Evolutionary conservation across 129 eudicot species (phyloP).

Genomic region (Lactuca saligna): DNA sequence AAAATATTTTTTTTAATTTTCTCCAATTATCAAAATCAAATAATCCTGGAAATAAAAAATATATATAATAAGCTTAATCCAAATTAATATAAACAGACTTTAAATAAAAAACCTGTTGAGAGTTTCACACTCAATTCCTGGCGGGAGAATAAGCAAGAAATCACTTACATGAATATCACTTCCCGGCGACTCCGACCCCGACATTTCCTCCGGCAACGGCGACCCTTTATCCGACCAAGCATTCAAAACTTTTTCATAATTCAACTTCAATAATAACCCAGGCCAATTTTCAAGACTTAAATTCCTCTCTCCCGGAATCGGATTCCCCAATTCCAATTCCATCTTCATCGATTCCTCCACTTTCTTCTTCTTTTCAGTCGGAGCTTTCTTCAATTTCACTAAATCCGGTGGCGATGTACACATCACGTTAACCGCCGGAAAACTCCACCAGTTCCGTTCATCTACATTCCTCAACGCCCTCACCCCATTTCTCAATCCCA

Average conservation of each 20-base stretch:
- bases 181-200: constrained; percentile 51
- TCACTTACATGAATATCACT: constrained; percentile 60
- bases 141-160: constrained; percentile 2
- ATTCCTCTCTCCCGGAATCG: constrained; percentile 16
- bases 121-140: neutral
- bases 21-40: no score
- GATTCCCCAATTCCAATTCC: constrained; percentile 27
- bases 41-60: no score
- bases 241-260: constrained; percentile 53
- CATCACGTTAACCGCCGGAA: constrained; percentile 49
- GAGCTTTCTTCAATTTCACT: constrained; percentile 26
- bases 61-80: no score
- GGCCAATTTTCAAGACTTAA: constrained; percentile 30
- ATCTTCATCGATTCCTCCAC: constrained; percentile 31
- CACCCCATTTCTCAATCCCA: constrained; percentile 58
- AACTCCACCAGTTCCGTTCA: constrained; percentile 67
- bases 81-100: no score
- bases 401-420: constrained; percentile 39
- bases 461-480: constrained; percentile 49
- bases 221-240: constrained; percentile 69
- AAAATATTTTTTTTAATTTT: no score
- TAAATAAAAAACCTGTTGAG: no score
- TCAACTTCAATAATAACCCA: constrained; percentile 47
- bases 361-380: constrained; percentile 50
- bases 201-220: constrained; percentile 62